A percentile compares a stretch with the other conserved stretches of the same genome.
Evolutionary conservation across 2,329 filamentous ascomycete species (phyloP).

Genomic region (Parasarocladium wereldwijsianum): DNA sequence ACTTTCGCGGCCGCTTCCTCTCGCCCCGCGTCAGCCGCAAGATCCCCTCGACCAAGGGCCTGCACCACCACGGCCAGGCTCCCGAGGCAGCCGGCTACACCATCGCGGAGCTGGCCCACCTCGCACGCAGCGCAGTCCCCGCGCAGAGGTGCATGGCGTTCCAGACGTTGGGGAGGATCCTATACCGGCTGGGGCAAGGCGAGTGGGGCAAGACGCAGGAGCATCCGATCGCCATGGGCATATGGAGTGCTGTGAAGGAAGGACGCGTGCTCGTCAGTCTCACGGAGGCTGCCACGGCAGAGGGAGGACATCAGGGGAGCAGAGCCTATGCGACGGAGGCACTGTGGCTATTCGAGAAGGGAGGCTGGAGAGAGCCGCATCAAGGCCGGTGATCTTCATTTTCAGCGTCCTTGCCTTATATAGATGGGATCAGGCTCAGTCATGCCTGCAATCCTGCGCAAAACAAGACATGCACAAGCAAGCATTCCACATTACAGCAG

Average conservation of each 20-base stretch:
- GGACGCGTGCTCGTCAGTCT: conserved; percentile 65
- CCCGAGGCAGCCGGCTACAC: conserved; percentile 94
- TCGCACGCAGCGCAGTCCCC: conserved; percentile 69
- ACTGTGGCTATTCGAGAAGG: conserved; percentile 67
- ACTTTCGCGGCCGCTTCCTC: conserved; percentile 50
- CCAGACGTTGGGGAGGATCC: conserved; percentile 72
- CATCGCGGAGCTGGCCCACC: conserved; percentile 65
- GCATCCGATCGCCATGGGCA: conserved; percentile 52
- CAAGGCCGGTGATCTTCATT: conserved; percentile 34
- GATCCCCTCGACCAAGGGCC: conserved; percentile 62
- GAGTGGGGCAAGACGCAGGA: conserved; percentile 47
- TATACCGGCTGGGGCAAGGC: conserved; percentile 68
- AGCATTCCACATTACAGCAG: too few species aligned
- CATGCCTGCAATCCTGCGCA: too few species aligned
- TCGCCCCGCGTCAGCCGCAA: conserved; percentile 24
- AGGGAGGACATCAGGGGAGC: conserved; percentile 61
- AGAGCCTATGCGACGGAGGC: conserved; percentile 78
- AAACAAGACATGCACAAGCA: too few species aligned
- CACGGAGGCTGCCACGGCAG: conserved; percentile 57
- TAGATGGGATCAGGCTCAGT: too few species aligned
- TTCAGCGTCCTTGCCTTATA: too few species aligned
- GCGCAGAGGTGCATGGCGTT: conserved; percentile 84
- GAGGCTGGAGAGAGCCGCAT: conserved; percentile 51
- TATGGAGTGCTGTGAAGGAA: conserved; percentile 72
- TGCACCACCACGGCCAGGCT: conserved; percentile 88